Evolutionary conservation across 2,329 filamentous ascomycete genomes (phyloP), one percentile per base, ranked within the genome.

Genomic region (Ceratocystis papillata): DNA sequence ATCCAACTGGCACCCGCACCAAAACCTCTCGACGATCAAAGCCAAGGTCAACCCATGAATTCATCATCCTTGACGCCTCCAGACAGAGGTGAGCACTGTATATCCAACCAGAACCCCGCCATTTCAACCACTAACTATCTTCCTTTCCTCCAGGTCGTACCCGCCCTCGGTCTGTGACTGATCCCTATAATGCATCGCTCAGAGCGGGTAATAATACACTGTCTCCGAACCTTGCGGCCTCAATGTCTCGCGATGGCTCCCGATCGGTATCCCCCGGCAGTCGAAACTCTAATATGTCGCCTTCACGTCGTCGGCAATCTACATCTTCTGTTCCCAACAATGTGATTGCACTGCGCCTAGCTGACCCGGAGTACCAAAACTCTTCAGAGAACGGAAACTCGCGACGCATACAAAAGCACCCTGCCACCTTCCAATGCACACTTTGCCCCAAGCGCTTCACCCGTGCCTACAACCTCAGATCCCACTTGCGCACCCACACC

Each of bases 361-460:
- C 91, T 10, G 90, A 96, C 74, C 92, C 92, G 0, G 87, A 91
- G 55, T 88, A 93, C 69, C 88, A 91, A 65, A 85, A 84, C 28
- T 81, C 83, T 3, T 82, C 83, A 64, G 78, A 82, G 12, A 78
- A 78, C 57, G 84, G 87, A 61, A 81, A 79, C 48, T 77, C 84
- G 5, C 95, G 94, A 74, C 86, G 94, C n/a, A 86, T 90, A 0
- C 94, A 99, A 75, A 99, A 99, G 73, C 94, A 99, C 71, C 94
- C 94, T 0, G 94, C 94, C 5, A 99, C 92, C 0, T 99, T 97
- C 77, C 92, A 97, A 73, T 99, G 94, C 75, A 89, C 78, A 8
- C 79, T 97, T 7, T 99, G 94, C 71, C 92, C 94, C 0, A 99
- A 99, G 76, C 86, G 90, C 17, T 99, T 99, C 73, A 99, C 94